phyloP scores from a whole-genome alignment of 2,329 filamentous ascomycete genomes.

The Madurella mycetomatis region DNA sequence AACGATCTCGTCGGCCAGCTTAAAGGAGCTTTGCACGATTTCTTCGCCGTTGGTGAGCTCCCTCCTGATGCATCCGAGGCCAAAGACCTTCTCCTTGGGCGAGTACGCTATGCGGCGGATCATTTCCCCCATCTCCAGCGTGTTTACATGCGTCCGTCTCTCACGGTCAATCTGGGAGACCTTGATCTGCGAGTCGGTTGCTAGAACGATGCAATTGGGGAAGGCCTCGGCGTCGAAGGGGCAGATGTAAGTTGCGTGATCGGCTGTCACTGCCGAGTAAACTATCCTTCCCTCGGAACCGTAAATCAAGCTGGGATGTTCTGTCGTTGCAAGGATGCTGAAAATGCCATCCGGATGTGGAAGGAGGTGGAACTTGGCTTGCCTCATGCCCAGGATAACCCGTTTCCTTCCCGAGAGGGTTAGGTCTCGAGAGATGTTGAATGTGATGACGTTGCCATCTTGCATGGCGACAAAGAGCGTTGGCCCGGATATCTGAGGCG shows the following conservation, averaged over 20 bases:
- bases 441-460: slow-evolving; percentile 86
- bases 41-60: slow-evolving; percentile 69
- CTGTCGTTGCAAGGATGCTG: slow-evolving; percentile 88
- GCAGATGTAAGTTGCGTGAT: slow-evolving; percentile 76
- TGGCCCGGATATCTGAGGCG: slow-evolving; percentile 51
- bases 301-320: slow-evolving; percentile 92
- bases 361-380: slow-evolving; percentile 74
- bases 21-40: slow-evolving; percentile 72
- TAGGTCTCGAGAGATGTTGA: slow-evolving; percentile 62
- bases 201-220: slow-evolving; percentile 74
- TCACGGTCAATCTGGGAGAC: slow-evolving; percentile 79
- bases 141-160: slow-evolving; percentile 81
- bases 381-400: slow-evolving; percentile 78
- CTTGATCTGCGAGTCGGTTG: slow-evolving; percentile 69
- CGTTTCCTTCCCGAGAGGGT: slow-evolving; percentile 70
- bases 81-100: slow-evolving; percentile 72
- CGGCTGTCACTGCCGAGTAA: slow-evolving; percentile 89
- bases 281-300: slow-evolving; percentile 80
- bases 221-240: slow-evolving; percentile 79
- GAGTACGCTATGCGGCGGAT: slow-evolving; percentile 86
- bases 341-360: slow-evolving; percentile 63
- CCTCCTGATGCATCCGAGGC: slow-evolving; percentile 77
- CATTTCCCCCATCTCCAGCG: slow-evolving; percentile 73
- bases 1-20: slow-evolving; percentile 83
- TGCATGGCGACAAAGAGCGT: slow-evolving; percentile 88